Evolutionary conservation across 1,284 basidiomycete genomes (phyloP).

Genomic region (Trametes hirsuta): DNA sequence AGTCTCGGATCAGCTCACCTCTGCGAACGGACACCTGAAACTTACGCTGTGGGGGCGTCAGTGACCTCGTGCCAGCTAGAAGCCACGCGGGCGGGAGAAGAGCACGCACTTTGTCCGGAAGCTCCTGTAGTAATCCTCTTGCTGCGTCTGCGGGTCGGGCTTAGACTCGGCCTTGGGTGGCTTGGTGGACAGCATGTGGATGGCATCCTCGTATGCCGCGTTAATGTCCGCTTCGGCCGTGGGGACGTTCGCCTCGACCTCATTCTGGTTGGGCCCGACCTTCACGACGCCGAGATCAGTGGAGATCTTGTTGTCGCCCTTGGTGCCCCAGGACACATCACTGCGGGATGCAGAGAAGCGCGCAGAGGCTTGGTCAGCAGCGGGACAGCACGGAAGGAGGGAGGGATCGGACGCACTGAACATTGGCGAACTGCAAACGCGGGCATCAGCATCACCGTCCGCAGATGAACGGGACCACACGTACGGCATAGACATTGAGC

Average conservation of each 20-base stretch:
- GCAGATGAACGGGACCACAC: conserved; percentile 33
- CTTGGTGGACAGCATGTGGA: conserved; percentile 76
- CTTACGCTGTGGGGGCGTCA: conserved; percentile 29
- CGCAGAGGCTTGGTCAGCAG: conserved; percentile 6
- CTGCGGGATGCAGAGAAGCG: conserved; percentile 27
- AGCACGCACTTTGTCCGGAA: conserved; percentile 79
- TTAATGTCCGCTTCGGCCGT: conserved; percentile 87
- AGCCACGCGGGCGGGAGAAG: conserved; percentile 10
- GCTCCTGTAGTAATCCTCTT: conserved; percentile 88
- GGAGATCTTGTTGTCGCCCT: conserved; percentile 85
- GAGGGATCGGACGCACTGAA: conserved; percentile 54
- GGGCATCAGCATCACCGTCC: conserved; percentile 13
- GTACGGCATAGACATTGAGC: conserved; percentile 85
- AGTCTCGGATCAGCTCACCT: conserved; percentile 13
- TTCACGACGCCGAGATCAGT: conserved; percentile 85
- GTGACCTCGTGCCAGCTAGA: conserved; percentile 11
- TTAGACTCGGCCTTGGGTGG: conserved; percentile 70
- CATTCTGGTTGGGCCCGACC: conserved; percentile 60
- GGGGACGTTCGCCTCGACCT: conserved; percentile 83
- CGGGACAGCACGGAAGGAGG: not conserved
- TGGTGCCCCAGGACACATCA: conserved; percentile 90
- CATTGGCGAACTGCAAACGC: conserved; percentile 73
- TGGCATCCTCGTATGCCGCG: conserved; percentile 83
- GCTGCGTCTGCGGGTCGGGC: conserved; percentile 67
- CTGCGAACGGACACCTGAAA: conserved; percentile 7